These are phyloP conservation scores for Rubroshorea leprosula DNA, from an alignment of 345 rosid species.

Conservation along the genomic window DNA sequence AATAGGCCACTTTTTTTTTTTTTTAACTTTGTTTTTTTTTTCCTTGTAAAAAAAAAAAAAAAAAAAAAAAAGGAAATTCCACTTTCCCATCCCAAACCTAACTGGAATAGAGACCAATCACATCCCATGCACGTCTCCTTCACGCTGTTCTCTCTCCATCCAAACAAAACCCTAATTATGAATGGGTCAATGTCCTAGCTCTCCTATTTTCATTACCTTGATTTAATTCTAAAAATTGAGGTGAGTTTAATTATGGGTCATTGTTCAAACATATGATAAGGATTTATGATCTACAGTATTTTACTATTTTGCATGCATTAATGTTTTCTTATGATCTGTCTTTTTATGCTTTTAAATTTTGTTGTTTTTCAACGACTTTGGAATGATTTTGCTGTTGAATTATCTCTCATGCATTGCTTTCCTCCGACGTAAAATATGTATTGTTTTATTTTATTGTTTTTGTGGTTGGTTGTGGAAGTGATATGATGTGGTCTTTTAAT, in stretches of 20 bases:
- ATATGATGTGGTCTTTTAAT: slow-evolving; percentile 15
- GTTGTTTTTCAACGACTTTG: slow-evolving; percentile 32
- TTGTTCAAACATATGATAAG: too few species aligned
- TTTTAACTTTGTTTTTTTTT: too few species aligned
- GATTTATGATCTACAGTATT: too few species aligned
- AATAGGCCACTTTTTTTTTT: too few species aligned
- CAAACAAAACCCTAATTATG: too few species aligned
- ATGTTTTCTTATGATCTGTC: slow-evolving; percentile 26
- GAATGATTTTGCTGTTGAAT: slow-evolving; percentile 67
- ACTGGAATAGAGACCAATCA: slow-evolving; percentile 15
- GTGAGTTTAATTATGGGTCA: too few species aligned
- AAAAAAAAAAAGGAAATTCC: too few species aligned
- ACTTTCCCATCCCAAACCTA: slow-evolving; percentile 1
- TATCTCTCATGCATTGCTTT: slow-evolving; percentile 91
- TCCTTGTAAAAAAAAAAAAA: too few species aligned
- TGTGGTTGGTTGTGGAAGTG: too few species aligned
- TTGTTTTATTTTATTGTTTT: slow-evolving; percentile 3
- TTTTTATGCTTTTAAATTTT: slow-evolving; percentile 28
- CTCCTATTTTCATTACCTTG: too few species aligned
- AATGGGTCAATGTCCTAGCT: too few species aligned
- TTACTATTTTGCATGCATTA: slow-evolving; percentile 31
- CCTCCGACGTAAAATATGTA: slow-evolving; percentile 71
- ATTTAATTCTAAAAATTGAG: too few species aligned
- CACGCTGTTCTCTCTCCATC: slow-evolving; percentile 30
- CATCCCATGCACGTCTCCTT: slow-evolving; percentile 60